Evolutionary conservation across 176 grass and related monocot genomes (phyloP).

Genomic region (Aegilops tauschii): DNA sequence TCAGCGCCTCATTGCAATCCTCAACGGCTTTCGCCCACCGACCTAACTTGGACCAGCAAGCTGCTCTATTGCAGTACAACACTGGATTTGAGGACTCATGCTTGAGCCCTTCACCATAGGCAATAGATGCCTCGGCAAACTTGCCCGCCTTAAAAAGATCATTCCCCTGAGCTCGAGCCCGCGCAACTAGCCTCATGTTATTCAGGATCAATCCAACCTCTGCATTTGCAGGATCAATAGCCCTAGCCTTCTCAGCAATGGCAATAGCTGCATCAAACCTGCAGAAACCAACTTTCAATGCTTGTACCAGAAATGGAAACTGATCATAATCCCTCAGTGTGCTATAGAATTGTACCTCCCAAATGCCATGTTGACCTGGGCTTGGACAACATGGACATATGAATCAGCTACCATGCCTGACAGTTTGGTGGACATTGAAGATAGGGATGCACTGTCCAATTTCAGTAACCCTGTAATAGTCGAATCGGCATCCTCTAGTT

Average conservation of each 20-base stretch:
- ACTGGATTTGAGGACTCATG: constrained; percentile 53
- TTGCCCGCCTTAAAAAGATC: constrained; percentile 46
- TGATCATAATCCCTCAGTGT: neutral
- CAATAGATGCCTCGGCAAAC: constrained; percentile 47
- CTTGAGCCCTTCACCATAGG: constrained; percentile 66
- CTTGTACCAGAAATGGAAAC: neutral
- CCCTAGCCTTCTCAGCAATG: constrained; percentile 57
- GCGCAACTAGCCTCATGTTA: constrained; percentile 40
- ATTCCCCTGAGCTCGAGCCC: constrained; percentile 53
- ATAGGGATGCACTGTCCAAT: constrained; percentile 27
- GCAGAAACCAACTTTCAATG: constrained; percentile 14
- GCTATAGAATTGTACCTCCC: constrained; percentile 51
- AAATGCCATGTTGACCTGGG: constrained; percentile 76
- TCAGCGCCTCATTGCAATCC: constrained; percentile 65
- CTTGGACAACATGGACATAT: constrained; percentile 59
- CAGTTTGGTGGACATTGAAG: constrained; percentile 33
- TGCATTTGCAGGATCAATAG: constrained; percentile 39
- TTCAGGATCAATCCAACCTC: constrained; percentile 44
- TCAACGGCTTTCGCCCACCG: constrained; percentile 57
- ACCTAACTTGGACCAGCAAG: constrained; percentile 58
- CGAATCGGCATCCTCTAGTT: constrained; percentile 63
- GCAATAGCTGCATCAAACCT: constrained; percentile 65
- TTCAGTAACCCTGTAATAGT: constrained; percentile 34
- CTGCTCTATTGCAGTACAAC: constrained; percentile 64
- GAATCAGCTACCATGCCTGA: constrained; percentile 61